Percentiles rank a stretch among this genome's conserved stretches.
Conservation (phyloP, 768 basidiomycete species). For the Boletus reticuloceps region DNA sequence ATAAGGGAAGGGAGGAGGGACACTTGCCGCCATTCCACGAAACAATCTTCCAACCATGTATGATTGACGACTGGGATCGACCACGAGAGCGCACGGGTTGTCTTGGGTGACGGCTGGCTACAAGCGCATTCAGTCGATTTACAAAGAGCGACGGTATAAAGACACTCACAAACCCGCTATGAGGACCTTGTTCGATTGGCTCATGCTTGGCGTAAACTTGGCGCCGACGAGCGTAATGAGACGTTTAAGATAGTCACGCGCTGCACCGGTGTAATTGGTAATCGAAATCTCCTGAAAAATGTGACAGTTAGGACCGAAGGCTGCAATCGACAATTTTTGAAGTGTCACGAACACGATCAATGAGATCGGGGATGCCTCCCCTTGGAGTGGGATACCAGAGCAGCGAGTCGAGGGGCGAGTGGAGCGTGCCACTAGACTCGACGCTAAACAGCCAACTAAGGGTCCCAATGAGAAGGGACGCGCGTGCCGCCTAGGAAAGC, state of each 20-base stretch:
- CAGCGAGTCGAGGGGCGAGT: slow-evolving; percentile 68
- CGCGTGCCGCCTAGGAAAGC: slow-evolving; percentile 50
- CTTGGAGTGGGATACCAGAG: slow-evolving; percentile 83
- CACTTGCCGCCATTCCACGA: slow-evolving; percentile 63
- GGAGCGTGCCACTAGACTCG: slow-evolving; percentile 56
- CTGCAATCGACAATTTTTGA: background rate
- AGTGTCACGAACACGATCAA: slow-evolving; percentile 50
- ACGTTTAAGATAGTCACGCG: slow-evolving; percentile 85
- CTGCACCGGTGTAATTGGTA: slow-evolving; percentile 85
- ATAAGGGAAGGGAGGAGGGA: background rate
- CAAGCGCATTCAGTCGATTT: background rate
- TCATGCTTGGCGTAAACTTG: slow-evolving; percentile 80
- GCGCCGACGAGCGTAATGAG: slow-evolving; percentile 77
- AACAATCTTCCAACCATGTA: slow-evolving; percentile 89
- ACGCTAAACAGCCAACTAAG: slow-evolving; percentile 84
- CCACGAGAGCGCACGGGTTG: slow-evolving; percentile 73
- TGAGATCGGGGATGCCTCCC: slow-evolving; percentile 56
- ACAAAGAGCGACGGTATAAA: background rate
- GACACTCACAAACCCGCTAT: slow-evolving; percentile 77
- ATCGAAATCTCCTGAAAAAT: slow-evolving; percentile 67
- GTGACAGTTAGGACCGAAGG: background rate
- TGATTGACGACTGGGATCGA: slow-evolving; percentile 87
- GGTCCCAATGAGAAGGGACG: slow-evolving; percentile 55
- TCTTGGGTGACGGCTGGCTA: slow-evolving; percentile 53
- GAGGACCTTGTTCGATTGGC: slow-evolving; percentile 70